Evolutionary conservation across 257 asterid species (phyloP), one percentile per base, ranked within the genome.

Genomic region (Leptodermis oblonga): DNA sequence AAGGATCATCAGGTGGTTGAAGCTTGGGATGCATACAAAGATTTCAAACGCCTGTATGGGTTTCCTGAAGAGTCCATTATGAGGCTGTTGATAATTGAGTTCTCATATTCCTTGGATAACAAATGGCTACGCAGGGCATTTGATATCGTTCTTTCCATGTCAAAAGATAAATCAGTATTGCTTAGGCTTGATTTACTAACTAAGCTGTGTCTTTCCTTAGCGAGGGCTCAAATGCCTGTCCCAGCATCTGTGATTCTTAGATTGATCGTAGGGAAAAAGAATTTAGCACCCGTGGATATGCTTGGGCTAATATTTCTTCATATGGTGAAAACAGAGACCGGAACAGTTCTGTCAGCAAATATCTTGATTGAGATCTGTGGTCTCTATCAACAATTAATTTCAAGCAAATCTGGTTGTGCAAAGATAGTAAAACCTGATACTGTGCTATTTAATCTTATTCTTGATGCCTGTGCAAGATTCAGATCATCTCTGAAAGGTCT

Each of bases 161-260:
- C 82, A 0, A 83, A 73, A 69, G 92, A 85, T 68, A 93, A 86
- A 52, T 64, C 90, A 3, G 78, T 42, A 68, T 75, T 85, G 48
- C 81, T 88, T 67, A 65, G 61, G 42, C 82, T 79, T 4, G 88
- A 87, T 13, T 31, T 79, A 73, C 63, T 87, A 75, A 73, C 88
- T 42, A 90, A 90, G 84, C 82, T 90, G 20, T 73, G 79, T 45
- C 85, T 90, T 59, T 80, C 99, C 17, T 79, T 89, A 72, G 82
- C 86, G 65, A 77, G 99, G 82, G 90, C 92, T 69, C 92, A 87
- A 80, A 87, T 90, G 80, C 89, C 92, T 4, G 79, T 81, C 74
- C 76, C 67, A 67, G 74, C 96, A 4, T 84, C 95, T 3, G 70
- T 55, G 31, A 58, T 88, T 65, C 80, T 90, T 52, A 77, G 99